phyloP scores from a whole-genome alignment of 2,329 filamentous ascomycete genomes.

The Paecilomyces sp. region DNA sequence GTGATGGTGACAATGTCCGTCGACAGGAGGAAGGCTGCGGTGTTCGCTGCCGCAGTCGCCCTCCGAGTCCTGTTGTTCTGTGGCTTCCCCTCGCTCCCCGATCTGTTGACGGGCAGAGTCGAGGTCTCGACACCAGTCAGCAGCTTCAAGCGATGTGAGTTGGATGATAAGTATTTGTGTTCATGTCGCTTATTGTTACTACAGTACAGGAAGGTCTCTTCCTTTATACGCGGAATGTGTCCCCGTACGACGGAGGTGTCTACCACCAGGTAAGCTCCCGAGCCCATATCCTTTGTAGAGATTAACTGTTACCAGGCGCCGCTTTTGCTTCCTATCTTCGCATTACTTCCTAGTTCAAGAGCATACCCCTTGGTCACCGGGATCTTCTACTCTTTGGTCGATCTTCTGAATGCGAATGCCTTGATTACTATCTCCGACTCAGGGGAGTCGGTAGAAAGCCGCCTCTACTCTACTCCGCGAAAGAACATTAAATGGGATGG shows the following conservation, averaged over 20 bases:
- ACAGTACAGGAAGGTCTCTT: conserved; percentile 93
- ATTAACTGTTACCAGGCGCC: conserved; percentile 56
- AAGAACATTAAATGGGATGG: conserved; percentile 68
- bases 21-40: conserved; percentile 53
- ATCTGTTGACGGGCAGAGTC: conserved; percentile 80
- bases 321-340: conserved; percentile 83
- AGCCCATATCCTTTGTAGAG: conserved; percentile 1
- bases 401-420: conserved; percentile 74
- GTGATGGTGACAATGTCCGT: conserved; percentile 39
- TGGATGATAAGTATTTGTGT: neutral
- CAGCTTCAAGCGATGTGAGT: conserved; percentile 91
- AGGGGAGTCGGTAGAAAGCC: conserved; percentile 67
- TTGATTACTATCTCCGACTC: conserved; percentile 74
- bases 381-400: conserved; percentile 71
- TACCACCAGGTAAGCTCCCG: conserved; percentile 52
- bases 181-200: conserved; percentile 1
- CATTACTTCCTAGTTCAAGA: conserved; percentile 67
- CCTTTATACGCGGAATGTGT: conserved; percentile 92
- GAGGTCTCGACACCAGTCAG: conserved; percentile 96
- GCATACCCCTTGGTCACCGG: conserved; percentile 66
- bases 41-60: conserved; percentile 69
- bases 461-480: conserved; percentile 70
- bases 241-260: conserved; percentile 90
- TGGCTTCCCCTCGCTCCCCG: conserved; percentile 73
- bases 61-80: conserved; percentile 74